Evolutionary conservation across 1,139 yeast genomes (phyloP).

Genomic region (Sugiyamaella sp.): DNA sequence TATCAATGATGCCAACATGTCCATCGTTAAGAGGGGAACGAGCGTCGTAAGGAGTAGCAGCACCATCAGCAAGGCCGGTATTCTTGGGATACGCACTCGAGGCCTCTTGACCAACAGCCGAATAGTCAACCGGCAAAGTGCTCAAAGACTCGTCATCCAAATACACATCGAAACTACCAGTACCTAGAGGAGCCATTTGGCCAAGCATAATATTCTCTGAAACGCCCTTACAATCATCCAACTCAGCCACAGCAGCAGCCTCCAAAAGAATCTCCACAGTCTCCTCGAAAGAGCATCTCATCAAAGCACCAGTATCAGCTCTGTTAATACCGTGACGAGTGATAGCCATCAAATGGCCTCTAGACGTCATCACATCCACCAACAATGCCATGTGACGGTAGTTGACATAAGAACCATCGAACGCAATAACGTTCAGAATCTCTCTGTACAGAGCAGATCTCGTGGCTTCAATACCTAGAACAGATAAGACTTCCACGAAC

Average conservation of each 20-base stretch:
- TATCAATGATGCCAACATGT: conserved; percentile 79
- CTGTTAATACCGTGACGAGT: conserved; percentile 99
- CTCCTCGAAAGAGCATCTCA: conserved; percentile 99
- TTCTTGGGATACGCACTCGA: conserved; percentile 37
- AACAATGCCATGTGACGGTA: conserved; percentile 97
- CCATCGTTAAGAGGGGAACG: conserved; percentile 76
- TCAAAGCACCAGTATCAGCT: conserved; percentile 97
- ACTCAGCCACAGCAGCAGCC: conserved; percentile 97
- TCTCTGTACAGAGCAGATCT: conserved; percentile 92
- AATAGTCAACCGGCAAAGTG: conserved; percentile 56
- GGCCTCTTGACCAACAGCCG: conserved; percentile 33
- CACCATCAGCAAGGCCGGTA: conserved; percentile 62
- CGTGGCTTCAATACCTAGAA: conserved; percentile 98
- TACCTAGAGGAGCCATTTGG: conserved; percentile 98
- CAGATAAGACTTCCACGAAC: conserved; percentile 92
- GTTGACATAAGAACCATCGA: conserved; percentile 98
- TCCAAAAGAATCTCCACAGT: conserved; percentile 96
- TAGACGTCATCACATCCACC: conserved; percentile 98
- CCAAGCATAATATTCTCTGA: conserved; percentile 98
- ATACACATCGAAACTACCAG: conserved; percentile 96
- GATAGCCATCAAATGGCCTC: conserved; percentile 98
- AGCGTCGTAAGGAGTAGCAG: conserved; percentile 91
- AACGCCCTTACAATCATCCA: conserved; percentile 98
- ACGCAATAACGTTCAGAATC: conserved; percentile 95
- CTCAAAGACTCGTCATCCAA: conserved; percentile 89